These are phyloP conservation scores for Aspergillus quadricinctus DNA, from an alignment of 2,329 filamentous ascomycete genomes.

Conservation along the genomic window DNA sequence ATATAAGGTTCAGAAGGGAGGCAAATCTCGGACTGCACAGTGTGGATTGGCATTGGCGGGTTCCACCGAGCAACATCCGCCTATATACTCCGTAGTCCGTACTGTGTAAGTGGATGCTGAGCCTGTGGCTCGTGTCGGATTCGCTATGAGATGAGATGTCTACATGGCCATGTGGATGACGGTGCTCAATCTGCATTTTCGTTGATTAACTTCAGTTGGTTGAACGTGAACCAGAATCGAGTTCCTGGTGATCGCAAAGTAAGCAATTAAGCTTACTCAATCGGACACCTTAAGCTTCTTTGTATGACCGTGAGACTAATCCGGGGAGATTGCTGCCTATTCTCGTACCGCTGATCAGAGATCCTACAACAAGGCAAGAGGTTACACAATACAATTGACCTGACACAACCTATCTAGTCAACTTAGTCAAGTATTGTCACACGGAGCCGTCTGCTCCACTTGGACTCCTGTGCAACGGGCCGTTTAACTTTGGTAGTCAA, in stretches of 20 bases:
- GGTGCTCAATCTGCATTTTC: not conserved
- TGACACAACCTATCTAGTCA: too few relatives aligned
- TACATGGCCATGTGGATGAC: not conserved
- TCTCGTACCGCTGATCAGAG: too few relatives aligned
- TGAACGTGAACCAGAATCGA: not conserved
- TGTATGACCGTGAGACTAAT: not conserved
- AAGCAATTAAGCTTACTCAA: not conserved
- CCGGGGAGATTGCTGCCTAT: not conserved
- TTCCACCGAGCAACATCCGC: not conserved
- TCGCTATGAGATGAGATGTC: too few relatives aligned
- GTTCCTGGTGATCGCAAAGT: not conserved
- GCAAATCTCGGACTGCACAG: not conserved
- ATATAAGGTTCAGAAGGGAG: not conserved
- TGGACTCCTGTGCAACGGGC: not conserved
- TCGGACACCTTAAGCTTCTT: not conserved
- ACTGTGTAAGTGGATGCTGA: not conserved
- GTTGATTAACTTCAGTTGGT: not conserved
- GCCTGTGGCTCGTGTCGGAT: not conserved
- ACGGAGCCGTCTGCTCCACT: not conserved
- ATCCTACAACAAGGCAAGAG: not conserved
- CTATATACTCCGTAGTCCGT: not conserved
- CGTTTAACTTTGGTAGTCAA: not conserved
- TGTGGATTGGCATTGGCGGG: not conserved
- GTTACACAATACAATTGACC: not conserved
- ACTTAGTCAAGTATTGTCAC: not conserved